Percentiles rank a stretch among this genome's conserved stretches.
These are phyloP conservation scores for Fusarium neocosmosporiellum DNA, from an alignment of 2,329 filamentous ascomycete species.

Conservation along the genomic window DNA sequence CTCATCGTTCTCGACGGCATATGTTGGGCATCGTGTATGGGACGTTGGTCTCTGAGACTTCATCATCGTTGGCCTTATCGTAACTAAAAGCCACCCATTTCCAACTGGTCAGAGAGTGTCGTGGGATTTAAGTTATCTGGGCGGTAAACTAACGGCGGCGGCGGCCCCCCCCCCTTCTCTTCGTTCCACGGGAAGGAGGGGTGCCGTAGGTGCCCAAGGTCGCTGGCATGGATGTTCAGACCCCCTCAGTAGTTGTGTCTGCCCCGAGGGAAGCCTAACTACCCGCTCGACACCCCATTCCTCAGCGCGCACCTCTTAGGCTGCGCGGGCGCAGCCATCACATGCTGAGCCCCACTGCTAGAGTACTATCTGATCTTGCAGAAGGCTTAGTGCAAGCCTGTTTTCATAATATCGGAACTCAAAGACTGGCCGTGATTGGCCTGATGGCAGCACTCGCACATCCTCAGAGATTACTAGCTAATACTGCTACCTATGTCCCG, in stretches of 20 bases:
- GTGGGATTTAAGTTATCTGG: background rate
- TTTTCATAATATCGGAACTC: background rate
- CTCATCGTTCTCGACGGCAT: background rate
- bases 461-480: too few relatives aligned
- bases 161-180: background rate
- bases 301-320: background rate
- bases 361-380: background rate
- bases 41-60: too few relatives aligned
- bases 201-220: too few relatives aligned
- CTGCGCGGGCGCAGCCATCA: background rate
- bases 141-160: background rate
- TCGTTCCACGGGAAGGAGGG: background rate
- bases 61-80: too few relatives aligned
- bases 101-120: background rate
- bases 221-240: background rate
- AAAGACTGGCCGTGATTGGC: too few relatives aligned
- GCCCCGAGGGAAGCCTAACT: background rate
- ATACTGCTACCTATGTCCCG: too few relatives aligned
- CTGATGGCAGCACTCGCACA: too few relatives aligned
- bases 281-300: too few relatives aligned
- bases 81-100: too few relatives aligned
- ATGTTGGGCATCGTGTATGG: too few relatives aligned
- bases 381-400: background rate
- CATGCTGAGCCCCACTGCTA: background rate
- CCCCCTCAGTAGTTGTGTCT: background rate